Conservation (phyloP, 306 rosid species). For the Dalbergia cochinchinensis region DNA sequence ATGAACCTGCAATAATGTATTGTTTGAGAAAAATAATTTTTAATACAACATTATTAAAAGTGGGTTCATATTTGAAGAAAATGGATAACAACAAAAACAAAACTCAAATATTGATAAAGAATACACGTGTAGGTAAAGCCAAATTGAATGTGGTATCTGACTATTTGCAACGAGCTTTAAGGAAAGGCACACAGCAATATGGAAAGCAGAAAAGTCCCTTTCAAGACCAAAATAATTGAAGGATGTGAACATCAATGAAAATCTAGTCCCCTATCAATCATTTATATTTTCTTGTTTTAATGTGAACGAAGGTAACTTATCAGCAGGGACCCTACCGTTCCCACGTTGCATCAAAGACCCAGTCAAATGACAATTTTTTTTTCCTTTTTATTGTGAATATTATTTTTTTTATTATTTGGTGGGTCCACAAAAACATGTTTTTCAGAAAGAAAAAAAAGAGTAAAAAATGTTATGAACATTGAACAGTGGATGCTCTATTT, state of each 20-base stretch:
- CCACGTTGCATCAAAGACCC: constrained; percentile 2
- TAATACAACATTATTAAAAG: no score
- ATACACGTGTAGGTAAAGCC: constrained; percentile 33
- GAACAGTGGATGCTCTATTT: no score
- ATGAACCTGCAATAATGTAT: no score
- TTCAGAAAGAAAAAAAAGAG: no score
- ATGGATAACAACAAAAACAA: not conserved
- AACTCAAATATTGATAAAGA: not conserved
- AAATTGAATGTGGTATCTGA: not conserved
- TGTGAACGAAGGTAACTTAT: not conserved
- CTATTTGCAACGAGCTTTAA: not conserved
- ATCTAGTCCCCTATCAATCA: not conserved
- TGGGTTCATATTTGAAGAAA: no score
- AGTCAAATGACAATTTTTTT: constrained; percentile 2
- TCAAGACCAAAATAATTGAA: constrained; percentile 49
- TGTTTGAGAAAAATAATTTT: no score
- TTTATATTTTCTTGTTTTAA: not conserved
- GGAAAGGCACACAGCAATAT: not conserved
- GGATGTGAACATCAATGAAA: not conserved
- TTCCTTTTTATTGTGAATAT: no score
- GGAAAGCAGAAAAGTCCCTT: constrained; percentile 28
- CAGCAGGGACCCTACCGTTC: not conserved
- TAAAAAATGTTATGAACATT: no score
- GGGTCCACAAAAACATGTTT: no score
- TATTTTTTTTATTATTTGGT: not conserved